Evolutionary conservation across 1,284 basidiomycete genomes (phyloP).

Genomic region (Veloboletus limbatus): DNA sequence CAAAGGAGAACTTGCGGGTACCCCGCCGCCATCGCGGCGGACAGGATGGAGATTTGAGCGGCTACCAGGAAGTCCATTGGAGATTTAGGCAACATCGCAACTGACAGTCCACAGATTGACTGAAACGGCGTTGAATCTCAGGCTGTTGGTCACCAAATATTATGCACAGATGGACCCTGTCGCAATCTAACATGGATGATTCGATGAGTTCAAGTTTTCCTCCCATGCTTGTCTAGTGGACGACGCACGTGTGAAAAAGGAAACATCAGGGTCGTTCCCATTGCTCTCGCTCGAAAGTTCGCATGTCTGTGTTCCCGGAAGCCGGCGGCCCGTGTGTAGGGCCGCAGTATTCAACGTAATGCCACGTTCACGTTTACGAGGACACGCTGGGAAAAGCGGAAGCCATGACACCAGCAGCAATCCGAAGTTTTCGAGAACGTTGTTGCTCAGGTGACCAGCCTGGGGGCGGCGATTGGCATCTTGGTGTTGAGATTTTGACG

Average conservation of each 20-base stretch:
- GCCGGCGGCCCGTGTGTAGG: slow-evolving; percentile 11
- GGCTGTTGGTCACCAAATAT: background rate
- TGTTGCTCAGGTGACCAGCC: slow-evolving; percentile 5
- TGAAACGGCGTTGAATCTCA: slow-evolving; percentile 21
- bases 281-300: background rate
- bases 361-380: slow-evolving; percentile 7
- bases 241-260: slow-evolving; percentile 17
- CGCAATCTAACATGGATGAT: background rate
- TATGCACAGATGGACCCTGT: slow-evolving; percentile 6
- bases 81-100: background rate
- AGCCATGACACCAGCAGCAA: background rate
- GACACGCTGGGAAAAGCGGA: slow-evolving; percentile 3
- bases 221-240: slow-evolving; percentile 11
- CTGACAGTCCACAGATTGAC: slow-evolving; percentile 15
- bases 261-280: slow-evolving; percentile 6
- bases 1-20: slow-evolving; percentile 16
- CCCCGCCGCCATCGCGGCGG: slow-evolving; percentile 31
- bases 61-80: slow-evolving; percentile 1
- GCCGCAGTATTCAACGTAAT: slow-evolving; percentile 18
- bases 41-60: slow-evolving; percentile 23
- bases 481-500: slow-evolving; percentile 7
- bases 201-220: slow-evolving; percentile 1
- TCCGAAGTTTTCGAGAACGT: background rate
- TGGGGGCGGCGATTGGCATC: slow-evolving; percentile 8
- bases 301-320: slow-evolving; percentile 8